Percentiles rank a stretch among this genome's conserved stretches.
These are phyloP conservation scores for Graphium sp. DNA, from an alignment of 2,329 filamentous ascomycete genomes.

Conservation along the genomic window DNA sequence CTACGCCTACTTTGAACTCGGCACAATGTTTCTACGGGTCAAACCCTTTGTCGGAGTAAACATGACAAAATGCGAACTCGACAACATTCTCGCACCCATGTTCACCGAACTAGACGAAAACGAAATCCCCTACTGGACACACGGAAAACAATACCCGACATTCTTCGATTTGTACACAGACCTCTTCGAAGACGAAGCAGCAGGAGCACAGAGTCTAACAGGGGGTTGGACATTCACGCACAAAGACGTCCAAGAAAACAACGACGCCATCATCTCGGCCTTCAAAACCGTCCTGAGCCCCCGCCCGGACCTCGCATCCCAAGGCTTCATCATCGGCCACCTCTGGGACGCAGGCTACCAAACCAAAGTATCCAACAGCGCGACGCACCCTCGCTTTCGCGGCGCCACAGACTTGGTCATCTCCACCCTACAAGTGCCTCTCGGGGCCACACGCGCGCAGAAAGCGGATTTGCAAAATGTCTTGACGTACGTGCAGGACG, in stretches of 20 bases:
- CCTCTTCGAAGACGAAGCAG: conserved; percentile 17
- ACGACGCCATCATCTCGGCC: conserved; percentile 16
- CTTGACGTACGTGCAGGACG: conserved; percentile 18
- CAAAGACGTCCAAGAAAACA: conserved; percentile 16
- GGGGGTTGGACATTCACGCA: conserved; percentile 20
- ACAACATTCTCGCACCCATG: conserved; percentile 16
- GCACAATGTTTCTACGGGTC: conserved; percentile 18
- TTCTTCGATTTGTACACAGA: conserved; percentile 19
- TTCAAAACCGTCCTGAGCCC: conserved; percentile 15
- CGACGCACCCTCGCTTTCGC: conserved; percentile 20
- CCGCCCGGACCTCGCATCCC: conserved; percentile 10
- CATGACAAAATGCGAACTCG: conserved; percentile 16
- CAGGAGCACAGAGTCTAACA: conserved; percentile 15
- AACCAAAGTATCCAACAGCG: conserved; percentile 16
- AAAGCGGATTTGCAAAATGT: conserved; percentile 21
- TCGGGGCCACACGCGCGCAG: conserved; percentile 21
- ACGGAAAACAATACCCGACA: conserved; percentile 13
- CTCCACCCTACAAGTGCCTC: conserved; percentile 13
- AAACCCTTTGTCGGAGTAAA: conserved; percentile 18
- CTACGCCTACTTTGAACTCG: conserved; percentile 24
- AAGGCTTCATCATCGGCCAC: conserved; percentile 17
- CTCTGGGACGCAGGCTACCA: conserved; percentile 19
- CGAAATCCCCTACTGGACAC: conserved; percentile 12
- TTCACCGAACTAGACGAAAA: conserved; percentile 14
- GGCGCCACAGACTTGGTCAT: conserved; percentile 17